Percentiles rank a stretch among this genome's conserved stretches.
Conservation (phyloP, 2,329 filamentous ascomycete genomes). For the Zasmidium citrigriseum region DNA sequence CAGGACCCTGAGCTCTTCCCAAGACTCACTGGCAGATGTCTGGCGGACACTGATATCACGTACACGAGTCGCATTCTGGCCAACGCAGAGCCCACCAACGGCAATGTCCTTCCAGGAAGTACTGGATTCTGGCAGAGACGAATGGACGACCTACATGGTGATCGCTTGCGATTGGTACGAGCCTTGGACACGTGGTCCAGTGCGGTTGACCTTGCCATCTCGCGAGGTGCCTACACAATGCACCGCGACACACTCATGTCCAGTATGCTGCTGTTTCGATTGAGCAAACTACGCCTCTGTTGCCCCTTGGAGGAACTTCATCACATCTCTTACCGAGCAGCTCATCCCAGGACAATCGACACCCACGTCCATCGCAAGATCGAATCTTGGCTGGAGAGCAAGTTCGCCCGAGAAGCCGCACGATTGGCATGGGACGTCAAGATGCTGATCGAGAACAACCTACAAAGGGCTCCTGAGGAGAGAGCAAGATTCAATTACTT, state of each 20-base stretch:
- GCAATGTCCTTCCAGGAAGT: not conserved
- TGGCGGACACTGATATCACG: slow-evolving; percentile 7
- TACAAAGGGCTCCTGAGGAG: slow-evolving; percentile 8
- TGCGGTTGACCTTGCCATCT: slow-evolving; percentile 8
- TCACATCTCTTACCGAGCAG: slow-evolving; percentile 17
- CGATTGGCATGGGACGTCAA: slow-evolving; percentile 17
- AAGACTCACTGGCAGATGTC: slow-evolving; percentile 13
- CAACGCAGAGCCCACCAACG: not conserved
- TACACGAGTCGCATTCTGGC: not conserved
- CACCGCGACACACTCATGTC: slow-evolving; percentile 16
- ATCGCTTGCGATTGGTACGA: slow-evolving; percentile 10
- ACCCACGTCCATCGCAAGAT: slow-evolving; percentile 9
- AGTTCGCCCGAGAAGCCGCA: slow-evolving; percentile 12
- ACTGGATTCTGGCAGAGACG: slow-evolving; percentile 4
- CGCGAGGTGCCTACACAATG: slow-evolving; percentile 8
- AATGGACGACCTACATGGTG: slow-evolving; percentile 8
- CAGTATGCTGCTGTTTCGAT: slow-evolving; percentile 16
- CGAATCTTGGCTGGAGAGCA: slow-evolving; percentile 12
- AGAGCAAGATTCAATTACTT: slow-evolving; percentile 19
- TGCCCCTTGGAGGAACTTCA: slow-evolving; percentile 18
- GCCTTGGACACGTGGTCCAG: slow-evolving; percentile 14
- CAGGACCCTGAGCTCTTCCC: slow-evolving; percentile 21
- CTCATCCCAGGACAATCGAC: slow-evolving; percentile 9
- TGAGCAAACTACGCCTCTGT: slow-evolving; percentile 13
- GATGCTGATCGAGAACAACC: slow-evolving; percentile 13